Percentiles rank a stretch among this genome's conserved stretches.
Conservation (phyloP, 306 rosid genomes). For the Alnus glutinosa region DNA sequence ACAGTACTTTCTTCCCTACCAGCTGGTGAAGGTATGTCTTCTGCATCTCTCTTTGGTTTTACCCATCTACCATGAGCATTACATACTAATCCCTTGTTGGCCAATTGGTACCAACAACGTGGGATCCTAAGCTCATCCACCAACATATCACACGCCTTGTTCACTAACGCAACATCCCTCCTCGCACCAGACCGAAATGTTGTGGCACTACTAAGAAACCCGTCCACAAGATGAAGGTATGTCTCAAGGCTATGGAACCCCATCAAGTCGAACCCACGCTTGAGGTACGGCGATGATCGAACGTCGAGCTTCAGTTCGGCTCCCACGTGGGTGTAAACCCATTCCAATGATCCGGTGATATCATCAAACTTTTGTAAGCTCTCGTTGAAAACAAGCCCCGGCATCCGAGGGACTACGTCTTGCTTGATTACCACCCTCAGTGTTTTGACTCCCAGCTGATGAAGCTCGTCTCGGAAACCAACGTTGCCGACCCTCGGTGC, state of each 20-base stretch:
- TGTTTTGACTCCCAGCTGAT: slow-evolving; percentile 47
- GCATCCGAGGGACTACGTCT: slow-evolving; percentile 60
- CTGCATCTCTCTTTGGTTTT: slow-evolving; percentile 57
- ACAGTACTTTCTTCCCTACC: slow-evolving; percentile 22
- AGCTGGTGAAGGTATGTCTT: slow-evolving; percentile 65
- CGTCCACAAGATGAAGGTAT: slow-evolving; percentile 72
- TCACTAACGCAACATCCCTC: slow-evolving; percentile 67
- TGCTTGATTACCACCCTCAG: slow-evolving; percentile 48
- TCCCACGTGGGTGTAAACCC: slow-evolving; percentile 67
- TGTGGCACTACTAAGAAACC: slow-evolving; percentile 31
- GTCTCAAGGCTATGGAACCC: slow-evolving; percentile 69
- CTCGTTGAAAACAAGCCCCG: slow-evolving; percentile 58
- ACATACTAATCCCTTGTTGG: slow-evolving; percentile 61
- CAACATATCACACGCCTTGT: slow-evolving; percentile 64
- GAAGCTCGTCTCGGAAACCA: slow-evolving; percentile 55
- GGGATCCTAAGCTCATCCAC: slow-evolving; percentile 63
- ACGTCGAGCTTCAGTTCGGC: slow-evolving; percentile 51
- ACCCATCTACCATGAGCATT: slow-evolving; percentile 78
- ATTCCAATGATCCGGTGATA: slow-evolving; percentile 41
- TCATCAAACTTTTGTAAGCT: slow-evolving; percentile 42
- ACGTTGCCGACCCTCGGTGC: slow-evolving; percentile 74
- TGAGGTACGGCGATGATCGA: slow-evolving; percentile 55
- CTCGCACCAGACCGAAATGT: slow-evolving; percentile 49
- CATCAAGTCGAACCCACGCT: slow-evolving; percentile 36
- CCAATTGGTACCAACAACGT: slow-evolving; percentile 62